Percentiles rank a stretch among this genome's conserved stretches.
These are phyloP conservation scores for Clausena lansium DNA, from an alignment of 345 rosid species.

Conservation along the genomic window DNA sequence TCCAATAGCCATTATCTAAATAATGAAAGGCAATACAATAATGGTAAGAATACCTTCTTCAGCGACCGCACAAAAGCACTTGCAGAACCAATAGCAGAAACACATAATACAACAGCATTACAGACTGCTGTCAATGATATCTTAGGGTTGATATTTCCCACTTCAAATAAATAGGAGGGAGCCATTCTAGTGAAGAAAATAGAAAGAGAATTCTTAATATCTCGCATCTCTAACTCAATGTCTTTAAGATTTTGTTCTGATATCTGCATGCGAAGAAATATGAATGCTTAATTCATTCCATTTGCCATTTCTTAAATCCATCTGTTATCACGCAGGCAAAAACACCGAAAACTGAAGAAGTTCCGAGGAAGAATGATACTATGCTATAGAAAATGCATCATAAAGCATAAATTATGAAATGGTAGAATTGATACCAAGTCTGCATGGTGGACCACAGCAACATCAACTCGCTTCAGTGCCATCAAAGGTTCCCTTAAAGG, in stretches of 20 bases:
- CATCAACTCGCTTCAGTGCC: conserved; percentile 61
- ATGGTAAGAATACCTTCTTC: conserved; percentile 40
- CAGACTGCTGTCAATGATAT: conserved; percentile 38
- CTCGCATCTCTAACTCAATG: conserved; percentile 42
- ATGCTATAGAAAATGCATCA: neutral
- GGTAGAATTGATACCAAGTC: conserved; percentile 44
- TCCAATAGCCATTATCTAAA: neutral
- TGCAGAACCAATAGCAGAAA: conserved; percentile 79
- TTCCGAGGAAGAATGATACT: neutral
- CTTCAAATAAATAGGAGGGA: conserved; percentile 53
- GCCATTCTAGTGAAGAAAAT: conserved; percentile 60
- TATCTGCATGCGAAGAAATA: conserved; percentile 42
- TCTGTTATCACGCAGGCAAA: neutral
- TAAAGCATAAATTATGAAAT: neutral
- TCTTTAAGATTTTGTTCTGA: conserved; percentile 38
- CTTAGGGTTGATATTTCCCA: conserved; percentile 33
- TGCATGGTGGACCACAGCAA: conserved; percentile 64
- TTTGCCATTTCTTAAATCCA: neutral
- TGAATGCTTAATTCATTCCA: conserved; percentile 15
- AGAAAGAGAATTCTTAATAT: conserved; percentile 49
- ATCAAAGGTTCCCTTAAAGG: conserved; percentile 78
- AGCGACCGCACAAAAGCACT: conserved; percentile 56
- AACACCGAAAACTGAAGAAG: neutral
- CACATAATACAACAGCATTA: conserved; percentile 46
- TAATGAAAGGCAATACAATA: neutral